phyloP scores from a whole-genome alignment of 192 early-diverging fungal genomes.

The Coemansia biformis region DNA sequence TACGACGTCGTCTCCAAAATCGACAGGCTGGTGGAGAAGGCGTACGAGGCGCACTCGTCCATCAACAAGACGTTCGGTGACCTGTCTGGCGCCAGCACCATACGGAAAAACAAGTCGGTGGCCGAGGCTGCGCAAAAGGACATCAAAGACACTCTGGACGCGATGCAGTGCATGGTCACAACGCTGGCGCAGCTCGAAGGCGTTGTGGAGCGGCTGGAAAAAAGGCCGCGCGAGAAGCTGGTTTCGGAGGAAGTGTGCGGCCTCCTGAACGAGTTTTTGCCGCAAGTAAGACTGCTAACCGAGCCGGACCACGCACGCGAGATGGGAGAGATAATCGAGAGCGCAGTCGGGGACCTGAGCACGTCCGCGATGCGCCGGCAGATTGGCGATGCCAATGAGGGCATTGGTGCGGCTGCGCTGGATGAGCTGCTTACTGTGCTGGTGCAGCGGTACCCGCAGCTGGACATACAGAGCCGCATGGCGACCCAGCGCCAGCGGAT shows the following conservation, averaged over 20 bases:
- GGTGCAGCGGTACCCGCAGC: constrained; percentile 19
- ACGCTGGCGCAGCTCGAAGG: constrained; percentile 24
- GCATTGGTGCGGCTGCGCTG: constrained; percentile 17
- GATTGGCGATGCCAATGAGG: constrained; percentile 43
- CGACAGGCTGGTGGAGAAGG: constrained; percentile 40
- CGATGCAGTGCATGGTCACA: constrained; percentile 33
- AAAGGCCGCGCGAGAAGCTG: constrained; percentile 42
- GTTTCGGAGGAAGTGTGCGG: constrained; percentile 32
- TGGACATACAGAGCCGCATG: constrained; percentile 16
- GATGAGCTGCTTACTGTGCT: constrained; percentile 21
- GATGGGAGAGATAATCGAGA: constrained; percentile 20
- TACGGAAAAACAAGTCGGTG: constrained; percentile 48
- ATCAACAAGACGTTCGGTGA: constrained; percentile 46
- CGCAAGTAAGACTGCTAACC: constrained; percentile 40
- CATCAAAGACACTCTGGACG: constrained; percentile 34
- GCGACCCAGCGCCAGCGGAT: constrained; percentile 25
- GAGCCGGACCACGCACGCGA: constrained; percentile 26
- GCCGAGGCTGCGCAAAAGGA: constrained; percentile 40
- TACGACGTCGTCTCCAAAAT: constrained; percentile 26
- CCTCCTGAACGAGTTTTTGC: constrained; percentile 28
- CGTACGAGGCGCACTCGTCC: constrained; percentile 44
- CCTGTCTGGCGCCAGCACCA: constrained; percentile 40
- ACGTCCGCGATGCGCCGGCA: constrained; percentile 44
- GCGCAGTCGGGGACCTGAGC: constrained; percentile 34
- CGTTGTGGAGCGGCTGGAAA: constrained; percentile 34